Evolutionary conservation across 495 filamentous ascomycete species (phyloP).

Genomic region (Penicillium macrosclerotiorum): DNA sequence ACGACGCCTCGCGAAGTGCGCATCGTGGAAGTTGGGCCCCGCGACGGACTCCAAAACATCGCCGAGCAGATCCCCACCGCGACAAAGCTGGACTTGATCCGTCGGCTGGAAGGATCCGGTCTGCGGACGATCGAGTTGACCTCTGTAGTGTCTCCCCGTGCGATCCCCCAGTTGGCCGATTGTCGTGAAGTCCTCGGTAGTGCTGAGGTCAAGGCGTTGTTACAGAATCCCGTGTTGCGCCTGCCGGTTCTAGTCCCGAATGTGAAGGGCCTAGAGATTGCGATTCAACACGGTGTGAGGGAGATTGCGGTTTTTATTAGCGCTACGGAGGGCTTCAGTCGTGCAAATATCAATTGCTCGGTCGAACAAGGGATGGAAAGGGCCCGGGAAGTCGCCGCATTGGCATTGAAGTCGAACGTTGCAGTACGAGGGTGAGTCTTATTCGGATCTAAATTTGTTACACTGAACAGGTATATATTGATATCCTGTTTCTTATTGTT

Average conservation of each 20-base stretch:
- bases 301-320: conserved; percentile 46
- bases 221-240: conserved; percentile 8
- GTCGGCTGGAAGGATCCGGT: conserved; percentile 26
- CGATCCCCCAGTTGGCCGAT: conserved; percentile 44
- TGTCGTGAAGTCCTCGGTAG: conserved; percentile 30
- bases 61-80: conserved; percentile 30
- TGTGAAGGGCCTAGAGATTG: conserved; percentile 38
- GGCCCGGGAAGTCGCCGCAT: conserved; percentile 21
- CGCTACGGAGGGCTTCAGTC: conserved; percentile 43
- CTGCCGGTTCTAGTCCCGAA: conserved; percentile 45
- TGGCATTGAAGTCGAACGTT: conserved; percentile 19
- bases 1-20: conserved; percentile 22
- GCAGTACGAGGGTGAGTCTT: conserved; percentile 40
- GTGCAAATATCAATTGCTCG: conserved; percentile 43
- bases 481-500: too few relatives aligned
- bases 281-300: conserved; percentile 24
- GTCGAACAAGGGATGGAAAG: conserved; percentile 32
- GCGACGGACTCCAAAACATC: conserved; percentile 48
- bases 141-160: conserved; percentile 42
- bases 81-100: conserved; percentile 41
- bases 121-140: conserved; percentile 42
- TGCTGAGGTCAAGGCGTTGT: conserved; percentile 1
- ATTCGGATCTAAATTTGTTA: too few relatives aligned
- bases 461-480: too few relatives aligned
- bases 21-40: conserved; percentile 49